These are phyloP conservation scores for Pyrenophora graminea DNA, from an alignment of 2,329 filamentous ascomycete genomes.

Conservation along the genomic window DNA sequence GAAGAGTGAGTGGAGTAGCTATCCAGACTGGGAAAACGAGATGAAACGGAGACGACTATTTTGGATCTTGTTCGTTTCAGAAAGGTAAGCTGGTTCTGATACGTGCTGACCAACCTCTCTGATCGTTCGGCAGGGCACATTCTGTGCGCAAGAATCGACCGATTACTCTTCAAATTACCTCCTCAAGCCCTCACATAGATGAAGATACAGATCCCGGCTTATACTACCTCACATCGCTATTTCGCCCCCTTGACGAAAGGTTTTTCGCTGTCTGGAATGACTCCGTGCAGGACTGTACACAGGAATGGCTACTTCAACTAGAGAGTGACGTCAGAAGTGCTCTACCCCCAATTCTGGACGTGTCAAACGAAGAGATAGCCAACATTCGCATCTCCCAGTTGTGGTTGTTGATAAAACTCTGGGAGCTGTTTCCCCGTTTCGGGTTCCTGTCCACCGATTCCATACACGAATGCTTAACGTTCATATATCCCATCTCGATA, in stretches of 20 bases:
- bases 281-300: conserved; percentile 60
- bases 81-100: too few relatives aligned
- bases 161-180: conserved; percentile 70
- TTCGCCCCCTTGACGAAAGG: conserved; percentile 67
- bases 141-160: conserved; percentile 52
- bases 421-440: conserved; percentile 64
- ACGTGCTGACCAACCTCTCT: too few relatives aligned
- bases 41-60: too few relatives aligned
- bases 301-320: conserved; percentile 61
- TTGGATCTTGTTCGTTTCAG: too few relatives aligned
- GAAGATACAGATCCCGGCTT: conserved; percentile 60
- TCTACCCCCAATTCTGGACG: conserved; percentile 56
- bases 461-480: conserved; percentile 61
- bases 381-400: conserved; percentile 65
- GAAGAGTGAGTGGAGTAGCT: too few relatives aligned
- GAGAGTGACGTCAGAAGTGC: conserved; percentile 67
- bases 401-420: conserved; percentile 67
- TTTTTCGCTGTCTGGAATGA: conserved; percentile 71
- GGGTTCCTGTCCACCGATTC: conserved; percentile 54
- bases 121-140: too few relatives aligned
- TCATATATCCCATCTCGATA: conserved; percentile 66
- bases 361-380: conserved; percentile 57
- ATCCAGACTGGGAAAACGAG: too few relatives aligned
- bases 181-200: conserved; percentile 65
- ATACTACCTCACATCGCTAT: conserved; percentile 64